Evolutionary conservation across 2,329 filamentous ascomycete genomes (phyloP).

Genomic region (Botrytis sinoallii): DNA sequence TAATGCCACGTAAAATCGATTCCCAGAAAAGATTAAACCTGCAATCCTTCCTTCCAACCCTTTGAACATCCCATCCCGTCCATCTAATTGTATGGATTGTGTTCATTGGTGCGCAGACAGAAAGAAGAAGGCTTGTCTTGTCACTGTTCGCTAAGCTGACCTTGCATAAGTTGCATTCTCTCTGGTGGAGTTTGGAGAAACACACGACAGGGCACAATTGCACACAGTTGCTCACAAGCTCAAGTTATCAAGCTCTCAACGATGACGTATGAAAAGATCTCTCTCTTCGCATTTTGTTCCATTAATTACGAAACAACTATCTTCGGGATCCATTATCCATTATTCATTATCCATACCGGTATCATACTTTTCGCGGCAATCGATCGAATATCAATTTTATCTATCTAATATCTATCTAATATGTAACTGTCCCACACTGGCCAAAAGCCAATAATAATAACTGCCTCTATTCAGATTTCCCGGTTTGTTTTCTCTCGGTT

Average conservation of each 20-base stretch:
- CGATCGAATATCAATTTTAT: not conserved
- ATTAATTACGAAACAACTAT: not conserved
- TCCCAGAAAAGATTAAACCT: not conserved
- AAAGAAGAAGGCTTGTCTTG: not conserved
- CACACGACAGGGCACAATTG: not conserved
- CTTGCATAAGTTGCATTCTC: not conserved
- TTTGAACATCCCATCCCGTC: not conserved
- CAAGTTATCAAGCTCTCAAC: not conserved
- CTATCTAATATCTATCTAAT: not conserved
- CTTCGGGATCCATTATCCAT: not conserved
- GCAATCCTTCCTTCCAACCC: not conserved
- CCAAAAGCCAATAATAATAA: not conserved
- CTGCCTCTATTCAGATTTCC: not conserved
- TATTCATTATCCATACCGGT: not conserved
- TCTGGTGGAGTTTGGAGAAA: not conserved
- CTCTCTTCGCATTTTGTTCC: not conserved
- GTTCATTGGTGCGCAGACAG: slow-evolving; percentile 2
- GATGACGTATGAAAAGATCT: not conserved
- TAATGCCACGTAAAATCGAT: slow-evolving; percentile 9
- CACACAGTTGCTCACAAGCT: not conserved
- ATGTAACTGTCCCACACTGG: slow-evolving; percentile 6
- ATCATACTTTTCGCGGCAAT: not conserved
- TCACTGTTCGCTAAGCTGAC: not conserved
- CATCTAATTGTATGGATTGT: not conserved
- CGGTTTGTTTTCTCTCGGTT: slow-evolving; percentile 4